Conservation (phyloP, 2,329 filamentous ascomycete genomes). For the Sphaceloma murrayae region DNA sequence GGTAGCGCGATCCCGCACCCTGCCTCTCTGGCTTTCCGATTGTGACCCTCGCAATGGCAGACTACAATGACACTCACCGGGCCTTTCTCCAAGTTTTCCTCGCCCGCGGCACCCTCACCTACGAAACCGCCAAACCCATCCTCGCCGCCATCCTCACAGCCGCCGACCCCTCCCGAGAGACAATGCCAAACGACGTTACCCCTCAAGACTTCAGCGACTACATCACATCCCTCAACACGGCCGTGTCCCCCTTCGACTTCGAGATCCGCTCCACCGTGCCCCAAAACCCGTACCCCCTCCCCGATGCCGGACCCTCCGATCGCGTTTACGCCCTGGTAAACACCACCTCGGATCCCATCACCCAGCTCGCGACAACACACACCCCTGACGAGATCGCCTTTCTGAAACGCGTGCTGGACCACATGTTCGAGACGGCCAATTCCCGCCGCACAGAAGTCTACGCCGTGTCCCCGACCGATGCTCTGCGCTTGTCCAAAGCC, state of each 20-base stretch:
- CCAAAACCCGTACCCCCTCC: constrained; percentile 30
- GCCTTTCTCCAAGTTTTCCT: constrained; percentile 88
- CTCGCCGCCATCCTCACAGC: constrained; percentile 66
- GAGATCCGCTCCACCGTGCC: constrained; percentile 70
- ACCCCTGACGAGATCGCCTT: constrained; percentile 78
- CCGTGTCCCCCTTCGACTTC: constrained; percentile 71
- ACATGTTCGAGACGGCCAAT: constrained; percentile 87
- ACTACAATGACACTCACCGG: constrained; percentile 60
- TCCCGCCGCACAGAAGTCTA: constrained; percentile 69
- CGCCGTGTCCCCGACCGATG: constrained; percentile 71
- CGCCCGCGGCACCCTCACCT: constrained; percentile 65
- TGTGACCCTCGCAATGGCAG: constrained; percentile 1
- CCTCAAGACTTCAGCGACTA: constrained; percentile 58
- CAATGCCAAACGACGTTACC: constrained; percentile 54
- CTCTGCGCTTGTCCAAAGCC: constrained; percentile 54
- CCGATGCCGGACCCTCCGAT: constrained; percentile 25
- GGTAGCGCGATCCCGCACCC: too few relatives aligned
- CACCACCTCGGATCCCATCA: constrained; percentile 71
- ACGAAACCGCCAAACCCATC: constrained; percentile 60
- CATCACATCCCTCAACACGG: constrained; percentile 59
- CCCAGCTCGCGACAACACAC: constrained; percentile 76
- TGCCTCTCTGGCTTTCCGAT: neutral
- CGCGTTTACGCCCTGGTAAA: constrained; percentile 82
- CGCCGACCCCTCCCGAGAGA: constrained; percentile 36
- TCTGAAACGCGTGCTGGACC: constrained; percentile 76